Base-by-base conservation (phyloP, 2,329 filamentous ascomycete species). In the Nemania serpens region DNA sequence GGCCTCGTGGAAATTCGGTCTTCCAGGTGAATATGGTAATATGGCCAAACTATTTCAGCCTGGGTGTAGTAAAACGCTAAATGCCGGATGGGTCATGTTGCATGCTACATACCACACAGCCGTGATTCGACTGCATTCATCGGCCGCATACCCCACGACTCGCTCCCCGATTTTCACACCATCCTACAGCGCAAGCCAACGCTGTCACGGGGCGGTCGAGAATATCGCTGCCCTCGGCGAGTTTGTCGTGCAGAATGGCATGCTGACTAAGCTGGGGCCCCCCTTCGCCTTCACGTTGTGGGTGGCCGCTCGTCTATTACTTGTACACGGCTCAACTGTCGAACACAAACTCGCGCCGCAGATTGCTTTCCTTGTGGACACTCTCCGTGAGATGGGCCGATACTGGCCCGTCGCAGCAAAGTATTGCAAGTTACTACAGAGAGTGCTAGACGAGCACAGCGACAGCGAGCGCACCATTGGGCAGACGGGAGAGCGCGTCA, bases 281-380 rank as follows among this genome's bases (percentile, higher is more conserved):
- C 93, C 92, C 0, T 97, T 97, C 73, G 93, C 93, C 3, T 97
- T 97, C 72, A 93, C 91, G 0, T 81, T 97, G 1, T 97, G 93
- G 93, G 93, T 97, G 15, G 92, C 91, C 2, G 92, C 93, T 5
- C 88, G 93, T 3, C 82, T 97, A 3, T 81, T 96, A 5, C 87
- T 97, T 9, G 93, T 97, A 2, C 93, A 97, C 74, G 92, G 92
- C 25, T 95, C 91, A 7, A 96, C 93, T 0, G 92, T 96, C 57
- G 91, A 95, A 67, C 90, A 91, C 73, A 91, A 90, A 63, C 82
- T 96, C 39, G 91, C 90, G 59, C 87, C 90, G 0, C 90, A 92
- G 63, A 91, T 97, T 42, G 81, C 86, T 33, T 88, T 93, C 63
- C 91, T 97, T 42, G 91, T 97, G 46, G 89, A 93, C 59, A 91